phyloP scores from a whole-genome alignment of 495 filamentous ascomycete species.

The Venustampulla echinocandica region DNA sequence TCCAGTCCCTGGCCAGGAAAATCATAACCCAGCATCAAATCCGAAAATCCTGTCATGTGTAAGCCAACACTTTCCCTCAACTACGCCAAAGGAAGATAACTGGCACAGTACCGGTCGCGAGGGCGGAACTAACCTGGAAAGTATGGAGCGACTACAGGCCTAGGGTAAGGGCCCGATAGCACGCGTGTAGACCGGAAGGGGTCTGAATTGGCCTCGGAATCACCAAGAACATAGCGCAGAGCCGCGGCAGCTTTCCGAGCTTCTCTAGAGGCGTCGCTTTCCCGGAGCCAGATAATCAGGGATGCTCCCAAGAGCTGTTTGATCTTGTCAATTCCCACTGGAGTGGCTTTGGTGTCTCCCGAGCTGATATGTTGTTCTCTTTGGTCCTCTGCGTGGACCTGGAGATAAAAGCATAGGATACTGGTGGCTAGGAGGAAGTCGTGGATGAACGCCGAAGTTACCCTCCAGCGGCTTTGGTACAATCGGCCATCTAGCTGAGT shows the following conservation, averaged over 20 bases:
- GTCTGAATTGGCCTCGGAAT: not conserved
- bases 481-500: constrained; percentile 26
- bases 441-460: constrained; percentile 27
- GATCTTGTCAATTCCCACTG: constrained; percentile 9
- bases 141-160: not conserved
- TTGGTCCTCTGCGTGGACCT: not conserved
- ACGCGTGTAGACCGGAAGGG: not conserved
- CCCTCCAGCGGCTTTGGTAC: constrained; percentile 28
- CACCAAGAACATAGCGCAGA: constrained; percentile 16
- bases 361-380: constrained; percentile 2
- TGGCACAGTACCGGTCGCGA: not conserved
- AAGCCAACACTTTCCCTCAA: not conserved
- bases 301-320: constrained; percentile 16
- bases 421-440: constrained; percentile 31
- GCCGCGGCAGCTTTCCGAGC: constrained; percentile 18
- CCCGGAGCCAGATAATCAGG: constrained; percentile 16
- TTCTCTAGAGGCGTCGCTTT: constrained; percentile 15
- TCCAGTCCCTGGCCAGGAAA: not conserved
- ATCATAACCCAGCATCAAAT: not conserved
- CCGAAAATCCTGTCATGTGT: not conserved
- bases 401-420: constrained; percentile 31
- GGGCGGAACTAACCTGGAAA: not conserved
- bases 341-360: not conserved
- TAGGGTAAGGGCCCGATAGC: not conserved
- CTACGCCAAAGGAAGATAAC: not conserved